Percentiles rank a stretch among this genome's conserved stretches.
phyloP scores from a whole-genome alignment of 768 basidiomycete species.

The Trametes villosa region DNA sequence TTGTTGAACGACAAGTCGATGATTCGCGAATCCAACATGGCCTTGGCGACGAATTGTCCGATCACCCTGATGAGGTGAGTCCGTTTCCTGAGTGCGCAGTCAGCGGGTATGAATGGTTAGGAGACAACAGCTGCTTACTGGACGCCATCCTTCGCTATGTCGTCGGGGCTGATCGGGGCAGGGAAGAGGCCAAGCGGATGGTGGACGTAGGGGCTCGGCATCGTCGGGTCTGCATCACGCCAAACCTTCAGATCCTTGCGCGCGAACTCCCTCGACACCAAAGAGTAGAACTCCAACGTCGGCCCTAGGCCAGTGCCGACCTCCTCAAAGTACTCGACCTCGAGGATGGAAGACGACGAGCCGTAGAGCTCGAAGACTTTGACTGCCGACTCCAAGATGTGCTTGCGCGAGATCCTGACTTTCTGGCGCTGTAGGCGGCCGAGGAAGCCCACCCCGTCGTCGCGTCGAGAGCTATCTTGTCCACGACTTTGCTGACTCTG shows the following conservation, averaged over 20 bases:
- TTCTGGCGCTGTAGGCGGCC: conserved; percentile 94
- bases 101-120: not conserved
- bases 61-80: conserved; percentile 88
- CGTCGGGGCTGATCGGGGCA: conserved; percentile 72
- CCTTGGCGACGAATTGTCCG: conserved; percentile 96
- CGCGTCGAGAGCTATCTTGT: conserved; percentile 79
- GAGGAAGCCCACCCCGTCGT: conserved; percentile 91
- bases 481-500: conserved; percentile 83
- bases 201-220: conserved; percentile 72
- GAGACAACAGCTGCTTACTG: conserved; percentile 52
- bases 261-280: conserved; percentile 95
- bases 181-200: conserved; percentile 90
- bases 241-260: conserved; percentile 87
- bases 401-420: conserved; percentile 93
- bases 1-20: conserved; percentile 96
- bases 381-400: conserved; percentile 93
- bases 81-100: conserved; percentile 61
- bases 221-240: conserved; percentile 78
- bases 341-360: conserved; percentile 89
- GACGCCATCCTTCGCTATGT: conserved; percentile 72
- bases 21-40: conserved; percentile 95
- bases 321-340: conserved; percentile 99
- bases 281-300: conserved; percentile 97
- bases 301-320: conserved; percentile 98
- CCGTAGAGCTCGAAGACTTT: conserved; percentile 98